Base-by-base conservation (phyloP, 352 stramenopile species). In the Plasmopara viticola region DNA sequence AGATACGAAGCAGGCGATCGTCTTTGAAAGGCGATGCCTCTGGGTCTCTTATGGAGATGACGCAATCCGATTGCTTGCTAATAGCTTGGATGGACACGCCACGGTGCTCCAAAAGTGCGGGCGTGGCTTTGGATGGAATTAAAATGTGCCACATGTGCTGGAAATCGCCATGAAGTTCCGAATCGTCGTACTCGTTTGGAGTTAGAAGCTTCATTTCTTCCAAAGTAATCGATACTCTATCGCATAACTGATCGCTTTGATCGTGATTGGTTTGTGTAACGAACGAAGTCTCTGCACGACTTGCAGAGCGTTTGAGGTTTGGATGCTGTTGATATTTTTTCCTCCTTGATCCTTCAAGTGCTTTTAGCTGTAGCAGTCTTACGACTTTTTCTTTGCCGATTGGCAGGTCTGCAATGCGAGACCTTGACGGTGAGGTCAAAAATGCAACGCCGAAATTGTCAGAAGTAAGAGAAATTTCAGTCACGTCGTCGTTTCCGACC, bases 91-190 rank as follows among this genome's bases (percentile, higher is more conserved):
- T 83, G 20, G 62, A 66, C 12, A 70, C 56, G 4, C 78, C 78
- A 38, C 72, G 64, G 9, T 56, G 64, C 4, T 80, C 76, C 9
- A 90, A 63, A 18, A 90, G 43, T 30, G 72, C 79, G 4, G 65
- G 62, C 10, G 76, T 70, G 6, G 70, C 62, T 46, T 70, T 78
- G 12, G 60, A 50, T 6, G 78, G 78, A 28, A 90, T 84, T 13
- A 87, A 57, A 67, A 90, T 78, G 46, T 85, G 70, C 7, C 85
- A n/a, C 30, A 67, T 68, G 58, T 86, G 74, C 7, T 64, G 54
- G 25, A 79, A 82, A 29, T 82, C 66, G 15, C 71, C 70, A 56
- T 84, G 64, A 6, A 81, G 56, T 14, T 84, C 77, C 10, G 58
- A 49, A 37, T 84, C 74, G 53, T 83, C 73, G 44, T 88, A 84